Conservation (phyloP, 2,329 filamentous ascomycete genomes). For the Graphiopsis chlorocephala region DNA sequence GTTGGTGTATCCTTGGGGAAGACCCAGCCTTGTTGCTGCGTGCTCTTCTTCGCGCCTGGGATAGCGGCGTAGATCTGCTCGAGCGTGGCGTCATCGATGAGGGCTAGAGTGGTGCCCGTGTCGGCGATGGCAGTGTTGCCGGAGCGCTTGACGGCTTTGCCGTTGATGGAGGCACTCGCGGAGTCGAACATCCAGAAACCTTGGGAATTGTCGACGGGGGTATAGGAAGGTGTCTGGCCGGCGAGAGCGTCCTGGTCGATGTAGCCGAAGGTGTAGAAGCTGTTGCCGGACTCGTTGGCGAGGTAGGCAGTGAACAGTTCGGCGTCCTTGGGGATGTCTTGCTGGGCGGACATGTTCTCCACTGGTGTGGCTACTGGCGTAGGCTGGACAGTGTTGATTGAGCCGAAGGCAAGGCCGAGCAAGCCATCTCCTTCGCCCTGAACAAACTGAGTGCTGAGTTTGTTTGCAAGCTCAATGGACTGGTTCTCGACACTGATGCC, state of each 20-base stretch:
- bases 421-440: slow-evolving; percentile 63
- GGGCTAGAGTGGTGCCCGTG: slow-evolving; percentile 62
- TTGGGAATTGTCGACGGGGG: slow-evolving; percentile 58
- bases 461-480: slow-evolving; percentile 64
- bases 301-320: slow-evolving; percentile 72
- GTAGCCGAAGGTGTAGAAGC: slow-evolving; percentile 72
- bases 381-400: slow-evolving; percentile 63
- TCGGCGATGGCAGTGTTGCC: slow-evolving; percentile 47
- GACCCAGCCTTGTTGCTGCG: slow-evolving; percentile 41
- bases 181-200: slow-evolving; percentile 72
- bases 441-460: slow-evolving; percentile 58
- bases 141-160: slow-evolving; percentile 52
- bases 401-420: slow-evolving; percentile 65
- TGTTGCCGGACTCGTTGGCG: slow-evolving; percentile 49
- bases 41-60: slow-evolving; percentile 36
- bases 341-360: slow-evolving; percentile 60
- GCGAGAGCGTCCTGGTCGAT: slow-evolving; percentile 64
- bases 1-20: slow-evolving; percentile 47
- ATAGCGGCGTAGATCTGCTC: slow-evolving; percentile 45
- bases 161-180: slow-evolving; percentile 55
- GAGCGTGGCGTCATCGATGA: slow-evolving; percentile 53
- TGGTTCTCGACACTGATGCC: slow-evolving; percentile 61
- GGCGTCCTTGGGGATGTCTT: slow-evolving; percentile 47
- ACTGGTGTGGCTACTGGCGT: slow-evolving; percentile 70
- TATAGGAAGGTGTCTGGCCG: slow-evolving; percentile 63